Conservation (phyloP, 2,329 filamentous ascomycete species). For the Phialophora expanda region DNA sequence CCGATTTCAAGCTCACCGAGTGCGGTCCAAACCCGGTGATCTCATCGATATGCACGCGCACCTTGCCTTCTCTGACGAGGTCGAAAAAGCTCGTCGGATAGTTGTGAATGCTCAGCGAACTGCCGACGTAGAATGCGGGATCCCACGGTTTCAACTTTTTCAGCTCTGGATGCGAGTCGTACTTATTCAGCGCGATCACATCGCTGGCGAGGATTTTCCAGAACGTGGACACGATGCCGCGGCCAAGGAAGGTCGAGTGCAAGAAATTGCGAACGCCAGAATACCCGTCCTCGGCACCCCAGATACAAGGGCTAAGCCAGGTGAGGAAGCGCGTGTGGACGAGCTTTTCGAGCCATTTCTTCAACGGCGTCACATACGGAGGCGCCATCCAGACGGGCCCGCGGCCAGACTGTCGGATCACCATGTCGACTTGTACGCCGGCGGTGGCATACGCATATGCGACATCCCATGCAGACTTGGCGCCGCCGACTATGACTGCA, state of each 20-base stretch:
- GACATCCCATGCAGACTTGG: constrained; percentile 68
- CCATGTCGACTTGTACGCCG: constrained; percentile 61
- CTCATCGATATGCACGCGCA: constrained; percentile 58
- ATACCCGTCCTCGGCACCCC: constrained; percentile 61
- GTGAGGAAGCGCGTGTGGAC: constrained; percentile 70
- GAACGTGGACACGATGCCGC: constrained; percentile 56
- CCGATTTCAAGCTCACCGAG: constrained; percentile 56
- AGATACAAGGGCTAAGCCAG: constrained; percentile 77
- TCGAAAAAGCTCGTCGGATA: constrained; percentile 64
- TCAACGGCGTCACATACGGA: constrained; percentile 68
- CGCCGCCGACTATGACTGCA: constrained; percentile 63
- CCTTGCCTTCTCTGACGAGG: constrained; percentile 58
- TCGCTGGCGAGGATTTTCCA: constrained; percentile 60
- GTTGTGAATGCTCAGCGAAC: constrained; percentile 65
- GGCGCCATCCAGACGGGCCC: constrained; percentile 66
- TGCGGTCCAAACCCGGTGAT: constrained; percentile 11
- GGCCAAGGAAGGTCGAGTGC: constrained; percentile 59
- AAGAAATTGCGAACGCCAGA: constrained; percentile 52
- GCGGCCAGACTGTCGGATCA: constrained; percentile 62
- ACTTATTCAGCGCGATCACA: constrained; percentile 54
- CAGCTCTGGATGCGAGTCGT: constrained; percentile 52
- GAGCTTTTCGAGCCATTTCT: constrained; percentile 70
- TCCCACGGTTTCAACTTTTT: constrained; percentile 53
- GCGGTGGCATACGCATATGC: constrained; percentile 63
- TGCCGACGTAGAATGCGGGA: constrained; percentile 59